These are phyloP conservation scores for Coemansia biformis DNA, from an alignment of 192 early-diverging fungal genomes.

Conservation along the genomic window DNA sequence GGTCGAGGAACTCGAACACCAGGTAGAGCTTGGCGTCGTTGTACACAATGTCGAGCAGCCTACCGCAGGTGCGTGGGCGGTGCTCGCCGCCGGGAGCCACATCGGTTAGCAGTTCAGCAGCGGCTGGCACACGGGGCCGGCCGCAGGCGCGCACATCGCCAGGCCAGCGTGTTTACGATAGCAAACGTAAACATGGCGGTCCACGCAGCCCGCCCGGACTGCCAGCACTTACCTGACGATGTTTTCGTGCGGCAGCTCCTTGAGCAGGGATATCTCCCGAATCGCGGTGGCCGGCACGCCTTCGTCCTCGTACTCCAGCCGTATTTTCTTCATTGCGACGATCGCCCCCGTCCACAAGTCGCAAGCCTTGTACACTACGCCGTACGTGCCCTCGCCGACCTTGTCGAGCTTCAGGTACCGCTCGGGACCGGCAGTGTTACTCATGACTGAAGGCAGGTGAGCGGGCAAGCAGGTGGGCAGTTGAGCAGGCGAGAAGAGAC, in stretches of 20 bases:
- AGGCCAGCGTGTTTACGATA: too few species aligned
- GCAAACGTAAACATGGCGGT: too few species aligned
- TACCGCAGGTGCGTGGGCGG: too few species aligned
- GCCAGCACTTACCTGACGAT: too few species aligned
- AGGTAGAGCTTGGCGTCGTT: constrained; percentile 83
- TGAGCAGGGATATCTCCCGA: constrained; percentile 75
- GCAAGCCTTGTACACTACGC: constrained; percentile 69
- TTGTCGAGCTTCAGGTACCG: constrained; percentile 64
- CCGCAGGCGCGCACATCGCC: too few species aligned
- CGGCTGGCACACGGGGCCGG: too few species aligned
- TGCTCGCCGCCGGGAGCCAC: too few species aligned
- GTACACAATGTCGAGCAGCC: constrained; percentile 83
- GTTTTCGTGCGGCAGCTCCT: constrained; percentile 9
- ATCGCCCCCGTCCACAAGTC: constrained; percentile 47
- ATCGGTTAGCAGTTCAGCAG: too few species aligned
- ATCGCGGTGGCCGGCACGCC: constrained; percentile 77
- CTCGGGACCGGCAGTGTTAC: constrained; percentile 18
- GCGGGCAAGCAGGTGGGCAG: too few species aligned
- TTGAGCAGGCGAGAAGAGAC: background rate
- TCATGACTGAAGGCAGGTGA: too few species aligned
- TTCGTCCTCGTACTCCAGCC: constrained; percentile 57
- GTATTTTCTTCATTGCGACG: constrained; percentile 69
- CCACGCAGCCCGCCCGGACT: too few species aligned
- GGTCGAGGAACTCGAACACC: constrained; percentile 94
- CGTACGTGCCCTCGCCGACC: constrained; percentile 78